Evolutionary conservation across 495 filamentous ascomycete genomes (phyloP), one percentile per base, ranked within the genome.

Genomic region (Evernia prunastri): DNA sequence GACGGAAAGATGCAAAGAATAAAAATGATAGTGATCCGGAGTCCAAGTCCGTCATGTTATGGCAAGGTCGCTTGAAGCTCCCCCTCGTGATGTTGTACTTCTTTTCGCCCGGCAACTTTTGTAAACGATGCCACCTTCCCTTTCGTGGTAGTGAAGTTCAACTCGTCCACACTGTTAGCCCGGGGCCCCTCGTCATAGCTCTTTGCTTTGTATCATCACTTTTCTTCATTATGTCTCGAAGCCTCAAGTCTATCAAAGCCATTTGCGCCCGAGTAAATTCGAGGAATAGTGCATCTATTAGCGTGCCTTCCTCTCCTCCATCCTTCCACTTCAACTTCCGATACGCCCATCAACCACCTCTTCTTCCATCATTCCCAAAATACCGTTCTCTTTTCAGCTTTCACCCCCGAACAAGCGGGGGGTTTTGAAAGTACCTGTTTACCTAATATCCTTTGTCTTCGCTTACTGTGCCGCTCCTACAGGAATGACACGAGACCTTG

Each of bases 261-360:
- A 33, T 54, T 54, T 33, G 29, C 51, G 51, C 51, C 51, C 51
- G 51, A 54, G 29, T 29, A 54, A 54, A 33, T 20, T 54, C 29
- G 51, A 54, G 20, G 51, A 54, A 29, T 54, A 54, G 51, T 54
- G 51, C 51, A 17, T 54, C 51, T 54, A 7, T 54, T 54, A 54
- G 51, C 51, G 51, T 54, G 29, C 29, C 47, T 29, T 51, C 10
- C 25, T 51, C 45, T 49, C 51, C 3, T 54, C 51, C 51, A 54
- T 33, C 17, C 15, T 54, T 54, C 51, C 25, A 53, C 12, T n/a
- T 4, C 8, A 51, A 15, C 23, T 27, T 27, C 25, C 47, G 15
- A 51, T 27, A 6, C 23, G 17, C 25, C 49, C 49, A 29, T 53
- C 4, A 31, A 31, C 5, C 27, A 23, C 15, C 29, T 33, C 17